These are phyloP conservation scores for Vitis amurensis DNA, from an alignment of 164 flowering plant species.

Conservation along the genomic window DNA sequence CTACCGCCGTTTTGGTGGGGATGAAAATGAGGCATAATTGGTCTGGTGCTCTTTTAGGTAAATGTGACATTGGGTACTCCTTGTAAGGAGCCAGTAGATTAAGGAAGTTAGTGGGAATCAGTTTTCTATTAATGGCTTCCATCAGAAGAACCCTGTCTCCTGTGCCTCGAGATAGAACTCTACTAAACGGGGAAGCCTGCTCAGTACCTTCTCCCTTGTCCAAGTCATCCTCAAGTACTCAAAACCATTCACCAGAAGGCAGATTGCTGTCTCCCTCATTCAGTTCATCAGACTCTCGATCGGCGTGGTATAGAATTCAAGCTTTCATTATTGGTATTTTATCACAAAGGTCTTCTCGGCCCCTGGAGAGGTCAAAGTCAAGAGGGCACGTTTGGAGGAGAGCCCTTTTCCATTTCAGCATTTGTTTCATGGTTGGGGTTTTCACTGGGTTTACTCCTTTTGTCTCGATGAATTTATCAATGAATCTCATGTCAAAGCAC, in stretches of 20 bases:
- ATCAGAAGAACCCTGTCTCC: conserved; percentile 81
- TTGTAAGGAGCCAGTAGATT: no score
- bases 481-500: conserved; percentile 35
- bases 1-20: no score
- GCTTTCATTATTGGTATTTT: conserved; percentile 39
- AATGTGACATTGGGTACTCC: no score
- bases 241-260: conserved; percentile 32
- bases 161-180: conserved; percentile 58
- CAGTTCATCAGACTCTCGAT: conserved; percentile 36
- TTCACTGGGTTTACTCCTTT: conserved; percentile 67
- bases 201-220: conserved; percentile 66
- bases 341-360: conserved; percentile 52
- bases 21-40: no score
- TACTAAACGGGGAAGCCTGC: conserved; percentile 49
- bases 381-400: conserved; percentile 66
- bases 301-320: conserved; percentile 33
- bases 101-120: conserved; percentile 2
- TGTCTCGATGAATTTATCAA: conserved; percentile 42
- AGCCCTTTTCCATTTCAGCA: conserved; percentile 54
- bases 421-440: conserved; percentile 66
- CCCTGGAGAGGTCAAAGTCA: conserved; percentile 55
- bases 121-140: conserved; percentile 56
- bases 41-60: no score
- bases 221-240: conserved; percentile 50
- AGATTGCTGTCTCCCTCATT: conserved; percentile 38